Conservation (phyloP, 2,329 filamentous ascomycete species). For the Fusarium poae region DNA sequence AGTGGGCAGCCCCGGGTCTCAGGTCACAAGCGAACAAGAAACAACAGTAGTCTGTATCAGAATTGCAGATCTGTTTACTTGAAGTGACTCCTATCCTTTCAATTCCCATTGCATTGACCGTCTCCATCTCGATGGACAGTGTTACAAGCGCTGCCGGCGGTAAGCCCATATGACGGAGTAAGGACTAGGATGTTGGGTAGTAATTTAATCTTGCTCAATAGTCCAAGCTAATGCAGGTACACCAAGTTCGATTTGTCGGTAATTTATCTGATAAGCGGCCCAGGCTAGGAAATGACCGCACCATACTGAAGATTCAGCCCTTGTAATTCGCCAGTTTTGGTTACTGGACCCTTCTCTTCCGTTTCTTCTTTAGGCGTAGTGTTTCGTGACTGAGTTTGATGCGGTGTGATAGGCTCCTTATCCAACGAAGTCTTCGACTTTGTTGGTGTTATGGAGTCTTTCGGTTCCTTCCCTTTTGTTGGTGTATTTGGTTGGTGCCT, state of each 20-base stretch:
- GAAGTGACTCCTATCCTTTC: conserved; percentile 19
- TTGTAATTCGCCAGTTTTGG: conserved; percentile 23
- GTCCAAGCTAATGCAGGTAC: conserved; percentile 41
- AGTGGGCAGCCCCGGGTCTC: conserved; percentile 26
- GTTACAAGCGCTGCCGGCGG: neutral
- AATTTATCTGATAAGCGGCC: conserved; percentile 35
- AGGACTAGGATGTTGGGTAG: conserved; percentile 22
- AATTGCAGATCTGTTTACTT: conserved; percentile 23
- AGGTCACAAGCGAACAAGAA: conserved; percentile 18
- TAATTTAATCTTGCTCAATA: conserved; percentile 35
- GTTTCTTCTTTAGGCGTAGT: conserved; percentile 22
- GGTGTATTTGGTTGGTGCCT: conserved; percentile 5
- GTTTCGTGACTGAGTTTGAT: conserved; percentile 11
- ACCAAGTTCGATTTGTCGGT: conserved; percentile 32
- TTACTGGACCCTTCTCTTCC: conserved; percentile 29
- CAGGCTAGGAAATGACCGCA: conserved; percentile 34
- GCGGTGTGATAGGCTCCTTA: conserved; percentile 9
- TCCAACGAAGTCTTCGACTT: neutral
- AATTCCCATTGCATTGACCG: neutral
- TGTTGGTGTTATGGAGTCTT: neutral
- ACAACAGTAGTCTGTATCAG: conserved; percentile 17
- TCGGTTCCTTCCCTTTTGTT: neutral
- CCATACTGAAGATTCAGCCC: conserved; percentile 3
- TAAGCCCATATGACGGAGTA: conserved; percentile 16
- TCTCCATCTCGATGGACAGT: conserved; percentile 1